Conservation (phyloP, 495 filamentous ascomycete species). For the Penicillium tannophilum region DNA sequence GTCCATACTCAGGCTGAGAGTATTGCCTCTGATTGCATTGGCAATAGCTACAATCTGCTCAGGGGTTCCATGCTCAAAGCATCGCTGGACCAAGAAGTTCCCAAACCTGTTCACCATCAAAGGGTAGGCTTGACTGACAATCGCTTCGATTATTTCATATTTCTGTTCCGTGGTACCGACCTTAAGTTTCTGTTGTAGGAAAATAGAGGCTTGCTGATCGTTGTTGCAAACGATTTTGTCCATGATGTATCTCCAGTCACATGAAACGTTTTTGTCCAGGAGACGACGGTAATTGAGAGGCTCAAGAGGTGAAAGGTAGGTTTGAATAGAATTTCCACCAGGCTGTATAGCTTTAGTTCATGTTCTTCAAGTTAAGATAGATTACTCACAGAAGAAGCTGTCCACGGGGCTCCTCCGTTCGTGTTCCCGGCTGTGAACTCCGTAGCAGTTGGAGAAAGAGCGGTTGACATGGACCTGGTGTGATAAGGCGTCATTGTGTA, state of each 20-base stretch:
- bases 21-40: slow-evolving; percentile 91
- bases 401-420: slow-evolving; percentile 50
- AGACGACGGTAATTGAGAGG: slow-evolving; percentile 97
- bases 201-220: slow-evolving; percentile 98
- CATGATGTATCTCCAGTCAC: slow-evolving; percentile 99
- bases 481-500: slow-evolving; percentile 62
- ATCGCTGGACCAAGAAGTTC: slow-evolving; percentile 98
- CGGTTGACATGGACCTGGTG: slow-evolving; percentile 72
- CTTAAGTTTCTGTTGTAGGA: slow-evolving; percentile 98
- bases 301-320: slow-evolving; percentile 83
- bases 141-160: slow-evolving; percentile 94
- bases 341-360: slow-evolving; percentile 33
- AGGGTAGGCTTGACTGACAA: slow-evolving; percentile 92
- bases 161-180: slow-evolving; percentile 94
- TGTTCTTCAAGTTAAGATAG: background rate
- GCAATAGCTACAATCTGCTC: slow-evolving; percentile 96
- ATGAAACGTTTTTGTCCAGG: slow-evolving; percentile 92
- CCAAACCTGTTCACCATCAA: slow-evolving; percentile 95
- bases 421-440: slow-evolving; percentile 65
- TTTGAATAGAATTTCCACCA: slow-evolving; percentile 58
- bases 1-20: slow-evolving; percentile 93
- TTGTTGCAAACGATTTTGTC: slow-evolving; percentile 99
- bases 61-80: slow-evolving; percentile 95
- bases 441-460: slow-evolving; percentile 80
- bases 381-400: slow-evolving; percentile 45